phyloP scores from a whole-genome alignment of 139 green algal species.

The Coelastrella sp. region DNA sequence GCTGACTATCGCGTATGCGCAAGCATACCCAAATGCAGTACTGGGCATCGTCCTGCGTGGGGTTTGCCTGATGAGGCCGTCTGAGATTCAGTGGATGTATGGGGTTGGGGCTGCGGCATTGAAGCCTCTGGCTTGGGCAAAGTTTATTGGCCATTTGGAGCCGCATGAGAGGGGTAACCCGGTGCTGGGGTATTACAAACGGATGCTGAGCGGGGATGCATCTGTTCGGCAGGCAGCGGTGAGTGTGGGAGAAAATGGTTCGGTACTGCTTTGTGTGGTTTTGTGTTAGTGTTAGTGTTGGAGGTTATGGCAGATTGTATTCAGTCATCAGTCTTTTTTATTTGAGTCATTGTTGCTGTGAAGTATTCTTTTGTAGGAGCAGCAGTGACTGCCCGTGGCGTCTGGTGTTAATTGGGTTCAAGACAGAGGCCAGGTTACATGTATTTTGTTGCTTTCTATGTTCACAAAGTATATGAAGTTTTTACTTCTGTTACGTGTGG shows the following conservation, averaged over 20 bases:
- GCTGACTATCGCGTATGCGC: slow-evolving; percentile 77
- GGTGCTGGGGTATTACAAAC: slow-evolving; percentile 61
- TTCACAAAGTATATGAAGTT: no score
- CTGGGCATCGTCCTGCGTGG: slow-evolving; percentile 72
- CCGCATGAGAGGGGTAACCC: slow-evolving; percentile 49
- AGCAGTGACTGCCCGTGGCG: no score
- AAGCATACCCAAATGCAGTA: slow-evolving; percentile 58
- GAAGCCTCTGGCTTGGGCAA: slow-evolving; percentile 60
- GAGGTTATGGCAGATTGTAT: neutral
- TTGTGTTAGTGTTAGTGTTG: neutral
- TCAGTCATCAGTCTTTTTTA: neutral
- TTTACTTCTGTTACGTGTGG: no score
- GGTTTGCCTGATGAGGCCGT: slow-evolving; percentile 77
- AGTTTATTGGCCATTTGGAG: slow-evolving; percentile 54
- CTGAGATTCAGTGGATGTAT: slow-evolving; percentile 85
- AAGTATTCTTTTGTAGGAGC: no score
- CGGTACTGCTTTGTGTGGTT: no score
- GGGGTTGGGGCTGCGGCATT: slow-evolving; percentile 57
- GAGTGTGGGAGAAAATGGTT: slow-evolving; percentile 24
- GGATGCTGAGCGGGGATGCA: slow-evolving; percentile 55
- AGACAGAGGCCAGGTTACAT: no score
- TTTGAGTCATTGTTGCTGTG: no score
- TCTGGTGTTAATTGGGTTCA: no score
- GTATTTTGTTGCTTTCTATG: no score
- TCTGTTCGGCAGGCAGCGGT: slow-evolving; percentile 53